Conservation (phyloP, 2,329 filamentous ascomycete genomes). For the Phialophora chinensis region DNA sequence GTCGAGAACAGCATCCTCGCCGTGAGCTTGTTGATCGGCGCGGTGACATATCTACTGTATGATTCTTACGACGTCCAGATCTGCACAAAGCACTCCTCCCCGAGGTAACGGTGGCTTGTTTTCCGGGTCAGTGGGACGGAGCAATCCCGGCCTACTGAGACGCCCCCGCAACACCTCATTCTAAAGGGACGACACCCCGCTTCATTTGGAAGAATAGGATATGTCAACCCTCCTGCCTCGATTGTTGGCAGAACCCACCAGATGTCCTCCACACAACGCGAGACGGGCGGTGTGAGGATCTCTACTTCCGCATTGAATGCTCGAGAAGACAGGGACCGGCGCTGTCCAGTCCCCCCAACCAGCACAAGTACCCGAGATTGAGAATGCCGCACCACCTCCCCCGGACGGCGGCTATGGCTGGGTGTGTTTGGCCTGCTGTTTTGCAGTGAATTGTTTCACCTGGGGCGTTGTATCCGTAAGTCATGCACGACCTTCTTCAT, state of each 20-base stretch:
- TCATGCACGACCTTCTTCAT: background rate
- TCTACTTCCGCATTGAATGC: background rate
- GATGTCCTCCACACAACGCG: too few species aligned
- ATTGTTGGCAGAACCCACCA: too few species aligned
- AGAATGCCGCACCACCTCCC: slow-evolving; percentile 10
- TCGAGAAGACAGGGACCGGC: background rate
- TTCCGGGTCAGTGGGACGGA: background rate
- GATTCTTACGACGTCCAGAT: background rate
- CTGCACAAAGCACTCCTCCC: background rate
- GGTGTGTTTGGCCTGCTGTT: slow-evolving; percentile 39
- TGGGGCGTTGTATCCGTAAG: slow-evolving; percentile 43
- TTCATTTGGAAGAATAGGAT: background rate
- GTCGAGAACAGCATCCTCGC: background rate
- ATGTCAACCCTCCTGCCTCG: too few species aligned
- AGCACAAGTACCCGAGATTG: background rate
- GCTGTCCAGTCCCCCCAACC: background rate
- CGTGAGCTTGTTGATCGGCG: background rate
- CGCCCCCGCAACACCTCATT: background rate
- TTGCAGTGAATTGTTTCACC: slow-evolving; percentile 43
- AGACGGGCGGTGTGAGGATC: background rate
- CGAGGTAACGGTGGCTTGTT: background rate
- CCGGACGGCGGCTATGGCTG: slow-evolving; percentile 46
- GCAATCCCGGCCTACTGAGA: too few species aligned
- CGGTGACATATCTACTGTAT: background rate
- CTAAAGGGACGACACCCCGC: background rate